Evolutionary conservation across 306 rosid genomes (phyloP).

Genomic region (Sophora flavescens): DNA sequence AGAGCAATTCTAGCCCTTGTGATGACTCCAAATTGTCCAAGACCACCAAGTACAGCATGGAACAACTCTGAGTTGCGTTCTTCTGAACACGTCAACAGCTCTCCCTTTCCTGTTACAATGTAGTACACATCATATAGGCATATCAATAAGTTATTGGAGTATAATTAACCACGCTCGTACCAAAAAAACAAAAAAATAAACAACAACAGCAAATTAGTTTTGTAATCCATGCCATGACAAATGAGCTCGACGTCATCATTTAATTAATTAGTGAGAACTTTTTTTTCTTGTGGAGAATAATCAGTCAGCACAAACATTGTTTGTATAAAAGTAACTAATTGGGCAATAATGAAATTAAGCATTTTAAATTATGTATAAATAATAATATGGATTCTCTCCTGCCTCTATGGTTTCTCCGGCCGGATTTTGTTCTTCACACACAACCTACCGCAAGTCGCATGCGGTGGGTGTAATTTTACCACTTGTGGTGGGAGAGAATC

Average conservation of each 20-base stretch:
- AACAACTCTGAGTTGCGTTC: constrained; percentile 77
- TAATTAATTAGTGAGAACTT: constrained; percentile 3
- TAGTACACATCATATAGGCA: neutral
- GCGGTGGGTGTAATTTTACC: no score
- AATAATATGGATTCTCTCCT: no score
- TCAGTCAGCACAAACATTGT: neutral
- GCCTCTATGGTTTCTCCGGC: no score
- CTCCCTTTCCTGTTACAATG: constrained; percentile 79
- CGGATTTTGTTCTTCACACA: no score
- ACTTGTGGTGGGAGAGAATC: no score
- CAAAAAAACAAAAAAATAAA: constrained; percentile 5
- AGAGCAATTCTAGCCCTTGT: constrained; percentile 93
- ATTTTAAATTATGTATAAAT: no score
- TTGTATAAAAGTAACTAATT: neutral
- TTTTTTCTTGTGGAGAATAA: neutral
- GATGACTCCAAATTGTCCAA: constrained; percentile 98
- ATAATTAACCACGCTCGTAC: neutral
- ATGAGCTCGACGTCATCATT: constrained; percentile 6
- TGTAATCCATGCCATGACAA: constrained; percentile 30
- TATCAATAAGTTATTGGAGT: neutral
- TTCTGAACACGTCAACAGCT: constrained; percentile 83
- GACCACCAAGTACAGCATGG: constrained; percentile 94
- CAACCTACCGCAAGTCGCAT: no score
- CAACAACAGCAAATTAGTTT: neutral
- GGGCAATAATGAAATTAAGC: neutral